Evolutionary conservation across 805 yeast species (phyloP).

Genomic region (Kazachstania africana): DNA sequence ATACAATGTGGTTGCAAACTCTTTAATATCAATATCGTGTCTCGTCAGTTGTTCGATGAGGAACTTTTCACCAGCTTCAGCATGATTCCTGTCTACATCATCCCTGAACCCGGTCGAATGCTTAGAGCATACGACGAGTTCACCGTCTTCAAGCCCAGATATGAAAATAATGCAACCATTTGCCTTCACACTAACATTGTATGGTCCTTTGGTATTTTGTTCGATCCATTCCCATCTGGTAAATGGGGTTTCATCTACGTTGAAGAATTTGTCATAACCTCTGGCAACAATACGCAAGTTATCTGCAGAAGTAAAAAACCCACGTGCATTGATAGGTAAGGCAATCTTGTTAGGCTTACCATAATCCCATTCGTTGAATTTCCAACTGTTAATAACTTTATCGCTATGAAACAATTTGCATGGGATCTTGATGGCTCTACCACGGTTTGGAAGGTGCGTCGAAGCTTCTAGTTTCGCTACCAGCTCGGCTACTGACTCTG

Average conservation of each 20-base stretch:
- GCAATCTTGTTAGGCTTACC: constrained; percentile 37
- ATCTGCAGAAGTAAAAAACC: constrained; percentile 49
- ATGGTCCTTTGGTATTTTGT: constrained; percentile 59
- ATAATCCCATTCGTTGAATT: constrained; percentile 85
- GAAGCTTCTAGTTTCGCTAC: constrained; percentile 15
- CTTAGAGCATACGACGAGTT: constrained; percentile 78
- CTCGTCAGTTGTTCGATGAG: constrained; percentile 40
- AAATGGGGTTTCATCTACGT: constrained; percentile 47
- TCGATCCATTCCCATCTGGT: constrained; percentile 41
- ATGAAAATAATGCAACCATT: constrained; percentile 89
- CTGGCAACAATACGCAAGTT: constrained; percentile 46
- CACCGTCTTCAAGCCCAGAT: constrained; percentile 65
- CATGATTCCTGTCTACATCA: constrained; percentile 54
- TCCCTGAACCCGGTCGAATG: constrained; percentile 69
- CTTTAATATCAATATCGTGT: constrained; percentile 29
- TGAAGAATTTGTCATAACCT: constrained; percentile 94
- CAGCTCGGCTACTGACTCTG: constrained; percentile 4
- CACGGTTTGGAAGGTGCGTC: constrained; percentile 16
- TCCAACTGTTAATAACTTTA: constrained; percentile 45
- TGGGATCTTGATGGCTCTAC: constrained; percentile 22
- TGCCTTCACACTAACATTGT: constrained; percentile 69
- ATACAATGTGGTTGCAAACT: constrained; percentile 47
- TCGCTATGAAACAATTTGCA: constrained; percentile 21
- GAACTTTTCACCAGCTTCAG: constrained; percentile 54
- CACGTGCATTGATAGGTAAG: constrained; percentile 73